A percentile compares a stretch with the other conserved stretches of the same genome.
Conservation (phyloP, 1,284 basidiomycete species). For the Apiotrichum brassicae region DNA sequence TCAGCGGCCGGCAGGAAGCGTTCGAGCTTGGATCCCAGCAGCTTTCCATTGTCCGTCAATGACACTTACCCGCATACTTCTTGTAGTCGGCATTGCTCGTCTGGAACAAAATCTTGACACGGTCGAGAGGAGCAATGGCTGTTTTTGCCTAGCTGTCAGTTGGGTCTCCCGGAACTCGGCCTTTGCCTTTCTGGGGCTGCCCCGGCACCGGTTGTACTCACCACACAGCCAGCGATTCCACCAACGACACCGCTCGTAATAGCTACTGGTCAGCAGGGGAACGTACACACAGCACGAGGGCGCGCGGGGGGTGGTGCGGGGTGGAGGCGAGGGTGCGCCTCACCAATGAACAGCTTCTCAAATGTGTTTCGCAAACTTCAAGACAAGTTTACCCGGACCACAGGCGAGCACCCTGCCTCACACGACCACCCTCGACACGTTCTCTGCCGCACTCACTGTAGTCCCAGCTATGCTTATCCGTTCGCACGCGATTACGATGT, state of each 20-base stretch:
- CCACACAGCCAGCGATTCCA: constrained; percentile 87
- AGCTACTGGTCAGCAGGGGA: constrained; percentile 29
- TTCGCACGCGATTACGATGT: constrained; percentile 52
- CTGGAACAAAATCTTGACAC: constrained; percentile 99
- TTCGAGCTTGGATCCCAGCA: too few relatives aligned
- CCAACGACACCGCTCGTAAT: constrained; percentile 67
- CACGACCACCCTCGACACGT: background rate
- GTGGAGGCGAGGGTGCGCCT: background rate
- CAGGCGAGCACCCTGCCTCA: background rate
- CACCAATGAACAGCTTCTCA: too few relatives aligned
- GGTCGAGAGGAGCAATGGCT: constrained; percentile 90
- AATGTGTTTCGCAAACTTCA: too few relatives aligned
- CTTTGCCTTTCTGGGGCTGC: too few relatives aligned
- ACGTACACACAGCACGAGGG: background rate
- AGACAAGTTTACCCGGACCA: too few relatives aligned
- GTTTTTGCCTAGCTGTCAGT: constrained; percentile 72
- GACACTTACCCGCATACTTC: constrained; percentile 72
- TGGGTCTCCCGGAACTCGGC: background rate
- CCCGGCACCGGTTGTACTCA: constrained; percentile 56
- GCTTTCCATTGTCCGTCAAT: too few relatives aligned
- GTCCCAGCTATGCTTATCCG: constrained; percentile 64
- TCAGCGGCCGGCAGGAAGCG: background rate
- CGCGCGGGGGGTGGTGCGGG: background rate
- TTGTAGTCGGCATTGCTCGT: constrained; percentile 91
- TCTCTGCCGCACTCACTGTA: constrained; percentile 49